Conservation (phyloP, 1,284 basidiomycete species). For the Ceratobasidium sp. region DNA sequence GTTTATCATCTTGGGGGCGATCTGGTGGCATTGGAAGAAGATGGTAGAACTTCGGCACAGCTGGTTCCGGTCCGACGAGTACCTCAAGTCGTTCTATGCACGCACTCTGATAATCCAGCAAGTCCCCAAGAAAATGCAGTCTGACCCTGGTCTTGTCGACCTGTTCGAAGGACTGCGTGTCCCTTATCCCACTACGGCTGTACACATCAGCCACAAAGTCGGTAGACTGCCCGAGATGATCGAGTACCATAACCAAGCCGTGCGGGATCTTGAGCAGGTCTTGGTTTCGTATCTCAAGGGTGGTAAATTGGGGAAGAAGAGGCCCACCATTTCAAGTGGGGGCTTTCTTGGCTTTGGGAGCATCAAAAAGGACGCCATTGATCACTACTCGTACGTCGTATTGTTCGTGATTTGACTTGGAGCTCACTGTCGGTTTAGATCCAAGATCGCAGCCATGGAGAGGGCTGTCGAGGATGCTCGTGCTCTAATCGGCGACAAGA, state of each 20-base stretch:
- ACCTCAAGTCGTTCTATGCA: slow-evolving; percentile 78
- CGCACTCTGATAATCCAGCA: slow-evolving; percentile 79
- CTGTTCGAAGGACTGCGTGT: slow-evolving; percentile 78
- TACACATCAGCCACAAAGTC: slow-evolving; percentile 82
- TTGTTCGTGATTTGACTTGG: slow-evolving; percentile 32
- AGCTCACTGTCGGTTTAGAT: slow-evolving; percentile 48
- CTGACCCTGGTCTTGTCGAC: slow-evolving; percentile 76
- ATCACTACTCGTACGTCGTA: slow-evolving; percentile 76
- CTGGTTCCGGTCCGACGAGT: slow-evolving; percentile 83
- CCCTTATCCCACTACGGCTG: slow-evolving; percentile 84
- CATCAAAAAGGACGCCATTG: slow-evolving; percentile 80
- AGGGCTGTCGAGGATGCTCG: slow-evolving; percentile 83
- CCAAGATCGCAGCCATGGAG: slow-evolving; percentile 79
- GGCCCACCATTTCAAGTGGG: slow-evolving; percentile 79
- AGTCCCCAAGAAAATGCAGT: slow-evolving; percentile 79
- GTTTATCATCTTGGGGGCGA: slow-evolving; percentile 68
- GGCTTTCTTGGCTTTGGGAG: slow-evolving; percentile 81
- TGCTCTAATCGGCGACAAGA: slow-evolving; percentile 70
- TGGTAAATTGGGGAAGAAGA: slow-evolving; percentile 74
- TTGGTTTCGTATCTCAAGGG: slow-evolving; percentile 87
- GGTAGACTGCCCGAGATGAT: slow-evolving; percentile 80
- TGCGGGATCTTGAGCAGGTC: slow-evolving; percentile 82
- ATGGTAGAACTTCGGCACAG: slow-evolving; percentile 74
- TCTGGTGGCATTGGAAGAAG: slow-evolving; percentile 76
- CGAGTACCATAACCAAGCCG: slow-evolving; percentile 86